Conservation (phyloP, 2,329 filamentous ascomycete genomes). For the Grosmannia huntii region DNA sequence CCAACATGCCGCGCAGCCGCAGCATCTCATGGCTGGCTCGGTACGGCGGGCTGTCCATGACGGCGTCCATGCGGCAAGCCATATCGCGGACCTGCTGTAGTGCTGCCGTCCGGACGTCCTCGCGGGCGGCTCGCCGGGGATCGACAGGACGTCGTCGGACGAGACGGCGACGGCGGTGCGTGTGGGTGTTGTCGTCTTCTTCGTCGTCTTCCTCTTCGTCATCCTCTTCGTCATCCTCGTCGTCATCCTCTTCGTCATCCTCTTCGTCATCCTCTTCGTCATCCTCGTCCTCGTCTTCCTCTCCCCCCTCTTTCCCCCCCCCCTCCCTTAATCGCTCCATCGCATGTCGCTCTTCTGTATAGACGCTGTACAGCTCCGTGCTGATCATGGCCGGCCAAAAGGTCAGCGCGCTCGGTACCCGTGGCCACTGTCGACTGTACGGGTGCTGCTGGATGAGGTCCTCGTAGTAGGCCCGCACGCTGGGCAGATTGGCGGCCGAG, state of each 20-base stretch:
- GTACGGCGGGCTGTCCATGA: constrained; percentile 59
- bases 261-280: constrained; percentile 14
- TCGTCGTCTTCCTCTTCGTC: not conserved
- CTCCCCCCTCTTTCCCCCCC: constrained; percentile 12
- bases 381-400: constrained; percentile 76
- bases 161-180: not conserved
- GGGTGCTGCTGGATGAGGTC: constrained; percentile 66
- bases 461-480: constrained; percentile 55
- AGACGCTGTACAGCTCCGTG: constrained; percentile 65
- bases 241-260: constrained; percentile 11
- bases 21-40: constrained; percentile 54
- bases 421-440: constrained; percentile 47
- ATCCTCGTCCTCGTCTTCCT: constrained; percentile 13
- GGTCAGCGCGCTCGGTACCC: constrained; percentile 51
- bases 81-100: constrained; percentile 49
- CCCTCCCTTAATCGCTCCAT: constrained; percentile 23
- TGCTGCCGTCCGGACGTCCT: constrained; percentile 35
- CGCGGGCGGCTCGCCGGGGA: constrained; percentile 19
- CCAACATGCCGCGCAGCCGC: constrained; percentile 59
- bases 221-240: constrained; percentile 6
- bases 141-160: not conserved
- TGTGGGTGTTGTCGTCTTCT: not conserved
- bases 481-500: constrained; percentile 29
- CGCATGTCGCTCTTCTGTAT: constrained; percentile 42
- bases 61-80: constrained; percentile 54